Evolutionary conservation across 1,284 basidiomycete species (phyloP), one percentile per base, ranked within the genome.

Genomic region (Cryptococcus neoformans): DNA sequence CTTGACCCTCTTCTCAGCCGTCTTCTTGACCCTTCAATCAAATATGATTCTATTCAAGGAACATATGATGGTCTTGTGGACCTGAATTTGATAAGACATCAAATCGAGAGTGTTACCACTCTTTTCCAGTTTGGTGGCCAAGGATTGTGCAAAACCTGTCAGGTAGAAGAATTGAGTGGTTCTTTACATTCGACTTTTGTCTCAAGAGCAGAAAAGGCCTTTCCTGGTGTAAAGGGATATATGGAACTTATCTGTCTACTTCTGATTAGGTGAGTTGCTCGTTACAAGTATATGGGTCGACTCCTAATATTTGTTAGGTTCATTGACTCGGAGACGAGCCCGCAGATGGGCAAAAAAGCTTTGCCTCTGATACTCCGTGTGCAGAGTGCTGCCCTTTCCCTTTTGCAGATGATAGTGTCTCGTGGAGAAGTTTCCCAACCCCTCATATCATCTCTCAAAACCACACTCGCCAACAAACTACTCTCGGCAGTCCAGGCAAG

Each of bases 91-190:
- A 52, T 61, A 28, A 17, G 28, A 2, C 64, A 74, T 48, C 57
- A 67, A 14, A 50, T 74, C 2, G 87, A 90, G 55, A 85, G 84
- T n/a, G 73, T 97, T 3, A 79, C 89, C 2, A 85, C 87, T 0
- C 81, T 98, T 4, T 84, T 90, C 46, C 83, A 85, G 28, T 93
- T 94, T 70, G 93, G 92, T 2, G 92, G 92, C 0, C 87, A 91
- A 73, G 90, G 89, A 0, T 37, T 74, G 14, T 70, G 67, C 62
- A 67, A 68, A 55, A 59, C 67, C 28, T 73, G 69, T 57, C 65
- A 66, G 9, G 45, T 55, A 16, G 54, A 58, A 8, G 55, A 55
- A 14, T 41, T 59, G 21, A 44, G 40, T 17, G 44, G 50, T 12
- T 59, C 55, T 2, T 38, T 53, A 12, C 56, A 64, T 48, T 57